A percentile compares a stretch with the other conserved stretches of the same genome.
These are phyloP conservation scores for Nannochloropsis salina DNA, from an alignment of 108 stramenopile species.

Conservation along the genomic window DNA sequence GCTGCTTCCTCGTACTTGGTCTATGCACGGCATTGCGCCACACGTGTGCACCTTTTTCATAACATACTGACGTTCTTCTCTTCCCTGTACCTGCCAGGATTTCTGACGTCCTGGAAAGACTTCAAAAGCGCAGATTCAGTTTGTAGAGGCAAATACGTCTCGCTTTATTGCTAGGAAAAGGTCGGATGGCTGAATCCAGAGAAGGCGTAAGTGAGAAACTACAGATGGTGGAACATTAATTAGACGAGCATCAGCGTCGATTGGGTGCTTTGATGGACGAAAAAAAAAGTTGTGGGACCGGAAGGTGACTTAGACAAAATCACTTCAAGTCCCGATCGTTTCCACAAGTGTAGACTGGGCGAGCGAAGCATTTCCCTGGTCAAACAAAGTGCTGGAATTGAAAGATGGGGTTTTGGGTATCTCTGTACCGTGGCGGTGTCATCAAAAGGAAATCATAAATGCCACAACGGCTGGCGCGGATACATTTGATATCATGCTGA, in stretches of 20 bases:
- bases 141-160: too few relatives aligned
- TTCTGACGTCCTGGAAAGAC: too few relatives aligned
- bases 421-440: slow-evolving; percentile 27
- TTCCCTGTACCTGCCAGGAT: too few relatives aligned
- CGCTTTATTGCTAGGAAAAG: too few relatives aligned
- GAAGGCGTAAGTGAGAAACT: background rate
- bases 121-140: too few relatives aligned
- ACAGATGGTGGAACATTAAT: background rate
- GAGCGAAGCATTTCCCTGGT: slow-evolving; percentile 38
- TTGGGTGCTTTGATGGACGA: background rate
- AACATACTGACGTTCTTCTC: too few relatives aligned
- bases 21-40: too few relatives aligned
- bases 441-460: slow-evolving; percentile 43
- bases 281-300: background rate
- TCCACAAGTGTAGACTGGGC: slow-evolving; percentile 31
- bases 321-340: background rate
- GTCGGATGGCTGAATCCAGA: too few relatives aligned
- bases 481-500: slow-evolving; percentile 97
- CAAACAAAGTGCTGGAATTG: background rate
- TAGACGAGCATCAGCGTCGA: background rate
- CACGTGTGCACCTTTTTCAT: too few relatives aligned
- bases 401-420: slow-evolving; percentile 29
- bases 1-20: too few relatives aligned
- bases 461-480: slow-evolving; percentile 55
- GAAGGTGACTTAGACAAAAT: background rate